Base-by-base conservation (phyloP, 1,139 yeast genomes). In the Saccharomyces pastorianus region DNA sequence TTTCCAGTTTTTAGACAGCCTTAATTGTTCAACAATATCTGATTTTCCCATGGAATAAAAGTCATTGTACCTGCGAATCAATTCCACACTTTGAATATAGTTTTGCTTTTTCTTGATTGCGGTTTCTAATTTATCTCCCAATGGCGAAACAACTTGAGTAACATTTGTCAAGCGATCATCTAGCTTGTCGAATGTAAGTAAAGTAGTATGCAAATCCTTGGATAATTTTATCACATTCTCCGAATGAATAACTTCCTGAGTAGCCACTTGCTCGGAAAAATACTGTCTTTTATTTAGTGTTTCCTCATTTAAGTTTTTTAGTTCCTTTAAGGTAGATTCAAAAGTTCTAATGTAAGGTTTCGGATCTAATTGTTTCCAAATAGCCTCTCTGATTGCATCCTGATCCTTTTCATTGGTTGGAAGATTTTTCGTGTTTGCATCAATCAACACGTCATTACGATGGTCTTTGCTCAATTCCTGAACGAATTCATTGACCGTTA, bases 261-360 rank as follows among this genome's bases (percentile, higher is more conserved):
- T 73, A 8, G 80, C 78, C 0, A 85, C 90, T 29, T 80, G 82
- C 34, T 72, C 73, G 50, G 80, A 85, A 31, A 83, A 74, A 14
- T 71, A 72, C 1, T 69, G 72, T 58, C 80, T 82, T 55, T 76
- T 77, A 11, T 70, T 67, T 6, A 73, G 68, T 1, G 90, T 82
- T 50, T 83, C 83, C 1, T 75, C 76, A 51, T 77, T 77, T 49
- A 90, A 71, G 51, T 76, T 76, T 62, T 83, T 81, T 58, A 89
- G 73, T 65, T 88, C 95, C 53, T 83, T 77, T 49, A 90, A 73
- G 1, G 95, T 89, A 1, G 93, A 83, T 69, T 91, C 98, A 70
- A 93, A 91, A 0, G 96, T 88, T 64, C 96, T 80, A 53, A 93
- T 93, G 67, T 88, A 91, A 1, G 99, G 99, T 62, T 88, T 90